phyloP scores from a whole-genome alignment of 2,329 filamentous ascomycete species.

The Triangularia verruculosa region DNA sequence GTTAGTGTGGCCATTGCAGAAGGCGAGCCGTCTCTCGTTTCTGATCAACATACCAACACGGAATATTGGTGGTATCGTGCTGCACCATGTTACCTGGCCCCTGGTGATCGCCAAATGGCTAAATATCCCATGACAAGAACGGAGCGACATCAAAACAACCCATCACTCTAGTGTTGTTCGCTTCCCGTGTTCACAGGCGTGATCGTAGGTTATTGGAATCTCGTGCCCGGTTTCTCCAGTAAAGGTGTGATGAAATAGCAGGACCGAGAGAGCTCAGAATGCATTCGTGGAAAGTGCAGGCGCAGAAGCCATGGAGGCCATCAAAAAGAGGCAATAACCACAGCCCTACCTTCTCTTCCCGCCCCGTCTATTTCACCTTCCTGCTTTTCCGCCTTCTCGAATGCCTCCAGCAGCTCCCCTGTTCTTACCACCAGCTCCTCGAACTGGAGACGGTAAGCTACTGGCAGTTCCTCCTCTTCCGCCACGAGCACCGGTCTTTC shows the following conservation, averaged over 20 bases:
- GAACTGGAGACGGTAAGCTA: constrained; percentile 69
- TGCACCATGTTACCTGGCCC: neutral
- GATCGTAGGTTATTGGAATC: neutral
- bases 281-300: neutral
- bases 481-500: constrained; percentile 53
- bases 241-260: neutral
- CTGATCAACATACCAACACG: neutral
- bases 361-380: constrained; percentile 45
- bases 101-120: neutral
- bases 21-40: neutral
- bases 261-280: neutral
- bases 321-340: constrained; percentile 57
- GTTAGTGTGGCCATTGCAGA: neutral
- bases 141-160: neutral
- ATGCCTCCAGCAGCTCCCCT: constrained; percentile 58
- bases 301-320: neutral
- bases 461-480: constrained; percentile 61
- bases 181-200: neutral
- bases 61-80: neutral
- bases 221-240: neutral
- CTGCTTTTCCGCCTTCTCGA: constrained; percentile 63
- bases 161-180: neutral
- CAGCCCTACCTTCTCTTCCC: constrained; percentile 56
- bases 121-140: neutral
- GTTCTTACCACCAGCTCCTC: constrained; percentile 68